A percentile compares a stretch with the other conserved stretches of the same genome.
phyloP scores from a whole-genome alignment of 1,284 basidiomycete species.

The Rhizopogon parksii region DNA sequence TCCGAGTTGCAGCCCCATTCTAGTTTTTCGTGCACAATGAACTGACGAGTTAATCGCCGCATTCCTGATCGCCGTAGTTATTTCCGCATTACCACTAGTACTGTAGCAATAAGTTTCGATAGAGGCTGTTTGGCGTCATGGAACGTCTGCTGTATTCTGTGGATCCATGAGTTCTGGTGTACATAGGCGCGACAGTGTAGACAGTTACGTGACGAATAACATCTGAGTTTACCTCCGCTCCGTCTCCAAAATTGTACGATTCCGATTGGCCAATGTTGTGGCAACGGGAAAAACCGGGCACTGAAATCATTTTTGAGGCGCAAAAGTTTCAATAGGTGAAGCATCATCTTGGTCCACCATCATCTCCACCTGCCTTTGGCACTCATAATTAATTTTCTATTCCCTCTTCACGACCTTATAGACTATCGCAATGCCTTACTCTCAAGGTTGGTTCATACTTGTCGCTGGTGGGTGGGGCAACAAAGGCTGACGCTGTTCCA shows the following conservation, averaged over 20 bases:
- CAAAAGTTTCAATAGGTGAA: slow-evolving; percentile 6
- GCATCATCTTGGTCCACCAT: slow-evolving; percentile 4
- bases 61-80: slow-evolving; percentile 9
- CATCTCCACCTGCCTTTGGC: slow-evolving; percentile 7
- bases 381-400: slow-evolving; percentile 1
- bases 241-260: slow-evolving; percentile 4
- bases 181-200: neutral
- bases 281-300: slow-evolving; percentile 28
- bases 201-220: no score
- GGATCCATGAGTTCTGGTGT: neutral
- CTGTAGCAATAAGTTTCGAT: neutral
- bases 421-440: slow-evolving; percentile 20
- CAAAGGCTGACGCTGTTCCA: slow-evolving; percentile 24
- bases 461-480: neutral
- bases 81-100: slow-evolving; percentile 1
- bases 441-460: slow-evolving; percentile 19
- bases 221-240: neutral
- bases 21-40: neutral
- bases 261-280: slow-evolving; percentile 21
- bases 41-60: neutral
- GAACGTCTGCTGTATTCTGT: neutral
- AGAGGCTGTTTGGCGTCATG: neutral
- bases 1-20: slow-evolving; percentile 13
- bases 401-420: slow-evolving; percentile 4
- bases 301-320: slow-evolving; percentile 15